A percentile compares a stretch with the other conserved stretches of the same genome.
Conservation (phyloP, 352 stramenopile genomes). For the Phytopythium helicoides region DNA sequence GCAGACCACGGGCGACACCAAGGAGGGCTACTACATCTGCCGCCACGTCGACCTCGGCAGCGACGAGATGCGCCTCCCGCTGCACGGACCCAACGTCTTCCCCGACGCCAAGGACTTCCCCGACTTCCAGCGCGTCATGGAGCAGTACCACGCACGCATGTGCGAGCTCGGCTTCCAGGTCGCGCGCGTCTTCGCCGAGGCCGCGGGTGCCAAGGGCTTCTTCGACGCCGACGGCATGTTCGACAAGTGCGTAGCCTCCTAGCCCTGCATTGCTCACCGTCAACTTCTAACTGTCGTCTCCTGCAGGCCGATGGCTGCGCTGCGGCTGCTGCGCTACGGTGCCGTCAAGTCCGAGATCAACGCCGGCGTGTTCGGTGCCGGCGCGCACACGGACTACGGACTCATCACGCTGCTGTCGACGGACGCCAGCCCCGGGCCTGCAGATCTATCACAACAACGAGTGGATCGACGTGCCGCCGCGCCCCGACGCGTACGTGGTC, state of each 20-base stretch:
- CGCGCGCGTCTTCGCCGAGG: conserved; percentile 55
- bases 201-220: conserved; percentile 38
- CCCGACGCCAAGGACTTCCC: conserved; percentile 39
- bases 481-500: conserved; percentile 56
- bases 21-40: conserved; percentile 80
- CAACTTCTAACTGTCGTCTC: no score
- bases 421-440: conserved; percentile 47
- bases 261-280: no score
- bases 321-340: conserved; percentile 78
- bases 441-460: conserved; percentile 54
- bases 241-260: no score
- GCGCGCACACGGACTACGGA: conserved; percentile 77
- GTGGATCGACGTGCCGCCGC: conserved; percentile 63
- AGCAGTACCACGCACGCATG: conserved; percentile 52
- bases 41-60: conserved; percentile 48
- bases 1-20: conserved; percentile 65
- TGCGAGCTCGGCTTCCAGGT: conserved; percentile 45
- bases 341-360: conserved; percentile 57
- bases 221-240: conserved; percentile 59
- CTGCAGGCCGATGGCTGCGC: conserved; percentile 76
- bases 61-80: conserved; percentile 56
- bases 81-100: conserved; percentile 70
- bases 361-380: conserved; percentile 65
- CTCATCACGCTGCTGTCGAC: conserved; percentile 69
- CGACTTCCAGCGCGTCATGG: conserved; percentile 44